Conservation (phyloP, 208 protist species). For the Porcisia hertigi region DNA sequence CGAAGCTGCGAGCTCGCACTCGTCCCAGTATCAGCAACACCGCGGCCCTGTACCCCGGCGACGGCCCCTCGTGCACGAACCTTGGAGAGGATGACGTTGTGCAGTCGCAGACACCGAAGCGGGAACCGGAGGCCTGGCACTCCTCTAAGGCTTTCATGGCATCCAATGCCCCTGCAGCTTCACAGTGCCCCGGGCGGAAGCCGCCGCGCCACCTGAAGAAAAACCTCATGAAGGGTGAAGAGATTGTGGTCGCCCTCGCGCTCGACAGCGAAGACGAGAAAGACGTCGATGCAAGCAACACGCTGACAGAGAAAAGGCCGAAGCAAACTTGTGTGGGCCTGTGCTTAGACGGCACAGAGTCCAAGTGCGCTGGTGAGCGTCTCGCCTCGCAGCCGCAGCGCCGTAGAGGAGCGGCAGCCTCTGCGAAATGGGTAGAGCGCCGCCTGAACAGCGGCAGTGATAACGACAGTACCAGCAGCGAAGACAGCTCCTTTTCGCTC, state of each 20-base stretch:
- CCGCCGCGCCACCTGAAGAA: constrained; percentile 19
- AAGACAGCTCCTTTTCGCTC: constrained; percentile 30
- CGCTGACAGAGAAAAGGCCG: neutral
- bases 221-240: constrained; percentile 30
- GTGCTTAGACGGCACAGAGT: neutral
- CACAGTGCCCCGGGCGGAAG: neutral
- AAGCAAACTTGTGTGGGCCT: neutral
- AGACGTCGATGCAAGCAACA: neutral
- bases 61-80: neutral
- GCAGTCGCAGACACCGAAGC: neutral
- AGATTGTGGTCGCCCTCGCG: constrained; percentile 18
- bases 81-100: neutral
- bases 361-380: constrained; percentile 23
- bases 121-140: constrained; percentile 15
- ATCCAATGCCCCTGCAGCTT: neutral
- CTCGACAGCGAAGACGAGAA: constrained; percentile 29
- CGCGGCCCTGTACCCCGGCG: neutral
- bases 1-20: constrained; percentile 27
- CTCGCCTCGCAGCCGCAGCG: constrained; percentile 12
- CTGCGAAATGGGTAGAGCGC: neutral
- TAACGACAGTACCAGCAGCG: constrained; percentile 12
- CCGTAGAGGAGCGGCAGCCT: constrained; percentile 5
- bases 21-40: neutral
- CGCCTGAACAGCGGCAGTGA: neutral
- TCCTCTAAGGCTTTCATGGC: constrained; percentile 23